Base-by-base conservation (phyloP, 179 eudicot species). In the Beta lomatogona region DNA sequence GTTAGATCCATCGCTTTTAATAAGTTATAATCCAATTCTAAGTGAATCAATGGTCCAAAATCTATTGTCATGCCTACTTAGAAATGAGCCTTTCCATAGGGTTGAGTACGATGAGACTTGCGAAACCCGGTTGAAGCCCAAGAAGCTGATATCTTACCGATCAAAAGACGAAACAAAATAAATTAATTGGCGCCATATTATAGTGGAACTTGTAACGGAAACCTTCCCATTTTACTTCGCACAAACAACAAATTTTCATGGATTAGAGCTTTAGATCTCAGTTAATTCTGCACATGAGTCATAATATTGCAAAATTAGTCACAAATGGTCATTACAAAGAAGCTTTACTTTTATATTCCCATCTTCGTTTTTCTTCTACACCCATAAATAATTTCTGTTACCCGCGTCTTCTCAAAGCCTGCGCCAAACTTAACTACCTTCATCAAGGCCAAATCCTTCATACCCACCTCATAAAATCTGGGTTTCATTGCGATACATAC, bases 351-450 rank as follows among this genome's bases (percentile, higher is more conserved):
- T 73, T 89, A 19, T 92, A 89, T 76, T 60, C 91, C 31, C 83
- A 90, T 45, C 91, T 79, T 83, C 90, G 86, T 78, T 86, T 89
- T 44, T 83, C 86, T 53, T 85, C 90, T 31, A 21, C 77, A n/a
- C 74, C 64, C 11, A 91, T 92, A 68, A 87, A 84, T 68, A 73
- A 86, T 46, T 88, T 84, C 88, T 88, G 92, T 11, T 91, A 88
- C 79, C 95, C 98, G 59, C 78, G 74, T 83, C 89, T 94, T 84
- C 84, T 93, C 83, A 94, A 94, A 85, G 87, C 95, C 50, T 93
- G 95, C 65, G 83, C 86, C 50, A 85, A 82, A 72, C 93, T 91
- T 65, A 80, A 85, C 64, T 65, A 80, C 13, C 57, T 78, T 48
- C 8, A 74, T 68, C 82, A 83, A 36, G 94, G 91, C 85, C 91